phyloP scores from a whole-genome alignment of 495 filamentous ascomycete genomes.

The Neurospora sp. region DNA sequence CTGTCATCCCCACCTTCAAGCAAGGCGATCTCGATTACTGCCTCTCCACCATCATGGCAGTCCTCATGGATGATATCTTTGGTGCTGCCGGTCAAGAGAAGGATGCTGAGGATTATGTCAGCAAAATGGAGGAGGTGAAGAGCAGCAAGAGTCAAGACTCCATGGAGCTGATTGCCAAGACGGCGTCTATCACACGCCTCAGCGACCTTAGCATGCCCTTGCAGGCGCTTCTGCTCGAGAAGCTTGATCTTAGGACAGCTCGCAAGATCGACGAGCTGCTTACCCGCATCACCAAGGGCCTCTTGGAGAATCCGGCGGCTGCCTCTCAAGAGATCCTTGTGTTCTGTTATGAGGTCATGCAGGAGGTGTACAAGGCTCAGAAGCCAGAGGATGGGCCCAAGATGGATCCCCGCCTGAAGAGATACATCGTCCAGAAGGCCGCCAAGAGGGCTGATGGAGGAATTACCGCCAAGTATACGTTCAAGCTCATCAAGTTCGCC shows the following conservation, averaged over 20 bases:
- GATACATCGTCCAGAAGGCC: constrained; percentile 68
- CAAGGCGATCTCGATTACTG: constrained; percentile 88
- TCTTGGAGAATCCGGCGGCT: constrained; percentile 67
- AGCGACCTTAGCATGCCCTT: constrained; percentile 65
- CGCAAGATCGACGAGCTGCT: constrained; percentile 88
- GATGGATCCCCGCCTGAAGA: constrained; percentile 50
- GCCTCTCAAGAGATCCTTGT: constrained; percentile 68
- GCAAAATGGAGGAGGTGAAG: constrained; percentile 94
- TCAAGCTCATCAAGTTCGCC: constrained; percentile 78
- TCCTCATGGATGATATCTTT: constrained; percentile 98
- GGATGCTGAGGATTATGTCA: constrained; percentile 89
- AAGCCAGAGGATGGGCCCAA: constrained; percentile 34
- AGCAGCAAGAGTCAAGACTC: constrained; percentile 96
- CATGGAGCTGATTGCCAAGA: constrained; percentile 84
- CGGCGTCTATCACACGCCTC: constrained; percentile 63
- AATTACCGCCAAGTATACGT: constrained; percentile 61
- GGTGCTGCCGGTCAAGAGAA: constrained; percentile 94
- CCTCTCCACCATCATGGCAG: constrained; percentile 58
- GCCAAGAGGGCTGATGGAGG: constrained; percentile 55
- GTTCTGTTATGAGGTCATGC: constrained; percentile 89
- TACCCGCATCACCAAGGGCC: constrained; percentile 68
- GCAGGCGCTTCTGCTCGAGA: constrained; percentile 67
- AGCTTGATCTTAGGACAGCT: constrained; percentile 64
- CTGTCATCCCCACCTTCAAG: constrained; percentile 58
- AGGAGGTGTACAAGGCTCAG: constrained; percentile 62